A percentile compares a stretch with the other conserved stretches of the same genome.
These are phyloP conservation scores for Lachnellula suecica DNA, from an alignment of 2,329 filamentous ascomycete genomes.

Conservation along the genomic window DNA sequence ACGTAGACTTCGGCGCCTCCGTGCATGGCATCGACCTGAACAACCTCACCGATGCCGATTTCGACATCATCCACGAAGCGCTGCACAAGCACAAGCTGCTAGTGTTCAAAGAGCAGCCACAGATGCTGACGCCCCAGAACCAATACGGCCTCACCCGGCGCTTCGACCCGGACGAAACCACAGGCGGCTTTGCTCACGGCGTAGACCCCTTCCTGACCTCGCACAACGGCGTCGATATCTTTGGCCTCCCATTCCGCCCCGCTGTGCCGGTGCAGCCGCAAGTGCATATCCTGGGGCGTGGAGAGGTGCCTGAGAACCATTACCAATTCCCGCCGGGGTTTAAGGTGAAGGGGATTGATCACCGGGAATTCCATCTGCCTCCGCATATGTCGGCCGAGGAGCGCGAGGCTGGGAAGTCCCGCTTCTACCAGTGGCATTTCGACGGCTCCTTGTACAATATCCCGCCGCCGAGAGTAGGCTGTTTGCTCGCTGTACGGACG, in stretches of 20 bases:
- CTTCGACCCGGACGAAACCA: constrained; percentile 36
- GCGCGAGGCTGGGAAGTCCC: constrained; percentile 32
- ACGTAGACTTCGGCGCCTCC: constrained; percentile 36
- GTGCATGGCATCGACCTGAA: constrained; percentile 39
- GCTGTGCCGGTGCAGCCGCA: constrained; percentile 37
- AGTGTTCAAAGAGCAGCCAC: constrained; percentile 38
- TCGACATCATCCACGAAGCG: constrained; percentile 34
- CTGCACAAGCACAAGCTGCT: constrained; percentile 36
- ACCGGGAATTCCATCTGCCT: constrained; percentile 38
- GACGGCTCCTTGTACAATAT: constrained; percentile 36
- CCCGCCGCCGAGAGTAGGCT: constrained; percentile 36
- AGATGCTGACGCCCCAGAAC: constrained; percentile 35
- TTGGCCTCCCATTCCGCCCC: constrained; percentile 33
- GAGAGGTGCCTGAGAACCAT: constrained; percentile 34
- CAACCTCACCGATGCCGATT: constrained; percentile 34
- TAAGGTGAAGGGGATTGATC: constrained; percentile 38
- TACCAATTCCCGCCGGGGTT: constrained; percentile 38
- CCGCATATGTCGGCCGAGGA: constrained; percentile 36
- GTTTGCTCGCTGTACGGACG: constrained; percentile 35
- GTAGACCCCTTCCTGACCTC: constrained; percentile 34
- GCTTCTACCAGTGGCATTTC: constrained; percentile 40
- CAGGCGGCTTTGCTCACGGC: constrained; percentile 39
- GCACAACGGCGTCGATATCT: constrained; percentile 36
- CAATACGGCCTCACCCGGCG: constrained; percentile 35
- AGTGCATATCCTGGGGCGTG: constrained; percentile 38